Evolutionary conservation across 345 rosid species (phyloP), one percentile per base, ranked within the genome.

Genomic region (Cochlearia excelsa): DNA sequence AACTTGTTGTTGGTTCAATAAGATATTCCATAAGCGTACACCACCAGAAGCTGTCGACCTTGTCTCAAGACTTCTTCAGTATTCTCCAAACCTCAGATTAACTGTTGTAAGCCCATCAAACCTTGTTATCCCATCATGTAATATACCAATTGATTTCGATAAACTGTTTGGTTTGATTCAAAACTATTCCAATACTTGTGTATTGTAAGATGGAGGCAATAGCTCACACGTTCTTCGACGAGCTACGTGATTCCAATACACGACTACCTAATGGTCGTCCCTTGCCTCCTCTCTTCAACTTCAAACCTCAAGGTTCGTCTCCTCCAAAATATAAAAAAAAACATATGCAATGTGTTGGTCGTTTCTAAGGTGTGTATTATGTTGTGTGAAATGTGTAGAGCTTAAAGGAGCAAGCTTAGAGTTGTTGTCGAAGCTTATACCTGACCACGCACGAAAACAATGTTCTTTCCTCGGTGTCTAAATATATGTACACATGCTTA

Each of bases 151-250:
- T 16, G 23, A 16, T 16, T 16, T 16, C 23, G 23, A 16, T 16
- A 16, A 16, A 16, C 23, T 16, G 23, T 16, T 16, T 16, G 23
- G 23, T 16, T 33, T 33, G 35, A 33, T 33, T 33, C 35, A 33
- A 33, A 33, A 33, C 3, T 33, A 33, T 5, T 33, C 23, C 23
- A 16, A 16, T 16, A 16, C 23, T 33, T 33, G 35, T 33, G 35
- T 3, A 33, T 31, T 46, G 75, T 47, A 71, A 16, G 75, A 65
- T 65, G 66, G 75, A 71, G 71, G 71, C 88, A 9, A 75, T 82
- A 72, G 75, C 74, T 1, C 95, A 87, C 75, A 87, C 91, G 38
- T 84, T 87, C 69, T 87, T 87, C 50, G 87, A 87, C 46, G 95
- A 87, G 81, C 77, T 87, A 40, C 87, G 92, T 3, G 87, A 81